Evolutionary conservation across 2,329 filamentous ascomycete genomes (phyloP).

Genomic region (Epichloe amarillans): DNA sequence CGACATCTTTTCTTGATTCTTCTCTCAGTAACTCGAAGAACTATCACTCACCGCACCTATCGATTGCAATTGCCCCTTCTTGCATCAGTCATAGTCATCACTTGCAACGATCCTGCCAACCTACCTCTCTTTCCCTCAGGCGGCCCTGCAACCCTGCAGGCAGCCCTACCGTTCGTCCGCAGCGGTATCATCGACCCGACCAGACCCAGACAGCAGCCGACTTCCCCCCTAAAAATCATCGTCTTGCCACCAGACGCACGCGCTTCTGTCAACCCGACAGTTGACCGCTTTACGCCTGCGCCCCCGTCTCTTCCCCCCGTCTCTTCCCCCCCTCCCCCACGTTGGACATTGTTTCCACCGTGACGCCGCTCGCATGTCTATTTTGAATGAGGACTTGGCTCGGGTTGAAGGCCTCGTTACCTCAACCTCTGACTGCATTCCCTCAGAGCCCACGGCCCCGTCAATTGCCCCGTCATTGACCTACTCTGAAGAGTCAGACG

Average conservation of each 20-base stretch:
- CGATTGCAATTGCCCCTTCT: background rate
- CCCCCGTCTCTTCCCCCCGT: background rate
- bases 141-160: background rate
- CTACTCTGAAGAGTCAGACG: slow-evolving; percentile 49
- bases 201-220: background rate
- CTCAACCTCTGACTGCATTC: slow-evolving; percentile 27
- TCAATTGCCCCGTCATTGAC: slow-evolving; percentile 49
- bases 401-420: slow-evolving; percentile 27
- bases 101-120: background rate
- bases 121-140: background rate
- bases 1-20: background rate
- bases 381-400: slow-evolving; percentile 18
- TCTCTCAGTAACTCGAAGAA: background rate
- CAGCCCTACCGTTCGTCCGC: background rate
- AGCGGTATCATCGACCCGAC: background rate
- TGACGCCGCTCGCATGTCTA: slow-evolving; percentile 5
- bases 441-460: slow-evolving; percentile 30
- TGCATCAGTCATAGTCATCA: background rate
- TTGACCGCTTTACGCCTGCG: no score
- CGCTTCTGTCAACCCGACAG: background rate
- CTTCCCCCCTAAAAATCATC: background rate
- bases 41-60: no score
- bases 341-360: background rate
- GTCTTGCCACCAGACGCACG: background rate
- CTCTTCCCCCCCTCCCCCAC: background rate